Percentiles rank a stretch among this genome's conserved stretches.
Conservation (phyloP, 2,329 filamentous ascomycete species). For the Aquanectria penicillioides region DNA sequence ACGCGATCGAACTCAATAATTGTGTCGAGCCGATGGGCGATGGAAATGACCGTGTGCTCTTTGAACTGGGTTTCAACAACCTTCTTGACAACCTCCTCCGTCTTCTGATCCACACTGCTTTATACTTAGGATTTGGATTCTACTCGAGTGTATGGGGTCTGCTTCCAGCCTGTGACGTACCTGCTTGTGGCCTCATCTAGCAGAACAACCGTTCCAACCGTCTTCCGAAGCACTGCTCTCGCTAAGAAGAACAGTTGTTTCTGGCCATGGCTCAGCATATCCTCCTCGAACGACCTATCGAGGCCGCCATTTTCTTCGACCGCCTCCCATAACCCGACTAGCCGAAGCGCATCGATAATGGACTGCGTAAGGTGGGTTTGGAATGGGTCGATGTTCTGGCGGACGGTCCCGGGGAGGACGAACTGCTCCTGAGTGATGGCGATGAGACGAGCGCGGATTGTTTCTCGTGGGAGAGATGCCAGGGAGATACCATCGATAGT, state of each 20-base stretch:
- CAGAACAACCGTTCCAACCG: slow-evolving; percentile 52
- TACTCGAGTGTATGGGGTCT: too few relatives aligned
- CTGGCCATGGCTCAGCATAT: slow-evolving; percentile 56
- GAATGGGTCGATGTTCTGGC: slow-evolving; percentile 58
- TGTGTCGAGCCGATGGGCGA: slow-evolving; percentile 55
- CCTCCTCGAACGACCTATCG: slow-evolving; percentile 46
- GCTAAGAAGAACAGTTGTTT: slow-evolving; percentile 62
- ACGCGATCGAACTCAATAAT: slow-evolving; percentile 50
- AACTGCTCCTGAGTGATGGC: slow-evolving; percentile 62
- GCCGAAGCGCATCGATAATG: slow-evolving; percentile 52
- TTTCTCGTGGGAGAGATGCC: slow-evolving; percentile 51
- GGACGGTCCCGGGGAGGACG: slow-evolving; percentile 56
- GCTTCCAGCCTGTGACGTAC: slow-evolving; percentile 33
- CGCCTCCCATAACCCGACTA: slow-evolving; percentile 53
- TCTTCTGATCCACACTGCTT: slow-evolving; percentile 46
- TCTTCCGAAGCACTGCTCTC: slow-evolving; percentile 53
- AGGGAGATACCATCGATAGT: slow-evolving; percentile 56
- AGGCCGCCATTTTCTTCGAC: slow-evolving; percentile 53
- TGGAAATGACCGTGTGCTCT: slow-evolving; percentile 62
- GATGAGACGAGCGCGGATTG: slow-evolving; percentile 55
- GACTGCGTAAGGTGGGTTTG: slow-evolving; percentile 44
- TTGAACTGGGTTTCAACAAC: slow-evolving; percentile 46
- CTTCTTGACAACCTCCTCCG: slow-evolving; percentile 45
- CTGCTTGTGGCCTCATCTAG: slow-evolving; percentile 54
- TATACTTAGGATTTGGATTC: slow-evolving; percentile 6